Base-by-base conservation (phyloP, 257 asterid species). In the Salvia splendens region DNA sequence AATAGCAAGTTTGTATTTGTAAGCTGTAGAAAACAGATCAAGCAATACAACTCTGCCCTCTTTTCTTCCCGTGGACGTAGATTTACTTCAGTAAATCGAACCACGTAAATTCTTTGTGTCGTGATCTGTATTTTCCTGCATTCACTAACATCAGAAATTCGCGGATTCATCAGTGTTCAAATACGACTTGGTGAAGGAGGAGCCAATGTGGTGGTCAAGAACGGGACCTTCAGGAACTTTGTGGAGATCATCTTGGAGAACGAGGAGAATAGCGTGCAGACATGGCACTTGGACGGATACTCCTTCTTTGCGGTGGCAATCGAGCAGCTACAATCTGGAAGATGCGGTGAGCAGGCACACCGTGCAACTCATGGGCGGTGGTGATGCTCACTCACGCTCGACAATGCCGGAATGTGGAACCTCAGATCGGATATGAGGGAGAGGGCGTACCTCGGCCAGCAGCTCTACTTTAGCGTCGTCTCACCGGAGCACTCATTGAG, bases 371-470 rank as follows among this genome's bases (percentile, higher is more conserved):
- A 14, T 83, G 88, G 88, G 86, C 88, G 8, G 82, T 84, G 5
- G 72, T 80, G 51, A 68, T 80, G 84, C 57, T 70, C 28, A 80
- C 57, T 70, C 28, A 80, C 86, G 1, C 62, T 80, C 30, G 88
- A 83, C 76, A 83, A 83, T 6, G 86, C 86, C 0, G 88, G 88
- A 4, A 76, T 83, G 88, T 80, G 88, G 88, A 83, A 78, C 47
- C 47, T 83, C 33, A 78, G 88, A 60, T 78, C 88, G 4, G 86
- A 78, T 1, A 78, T 80, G 86, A 48, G 80, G 82, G 88, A 83
- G 68, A 80, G 85, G 56, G 5, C 77, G 0, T 83, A 83, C 20
- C 46, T 83, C 75, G 86, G 88, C 30, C 86, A 83, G 32, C 82
- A 83, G 38, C 47, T 83, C 50, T 83, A 83, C 78, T 35, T 83